Evolutionary conservation across 2,329 filamentous ascomycete genomes (phyloP), one percentile per base, ranked within the genome.

Genomic region (Venturiaceae sp.): DNA sequence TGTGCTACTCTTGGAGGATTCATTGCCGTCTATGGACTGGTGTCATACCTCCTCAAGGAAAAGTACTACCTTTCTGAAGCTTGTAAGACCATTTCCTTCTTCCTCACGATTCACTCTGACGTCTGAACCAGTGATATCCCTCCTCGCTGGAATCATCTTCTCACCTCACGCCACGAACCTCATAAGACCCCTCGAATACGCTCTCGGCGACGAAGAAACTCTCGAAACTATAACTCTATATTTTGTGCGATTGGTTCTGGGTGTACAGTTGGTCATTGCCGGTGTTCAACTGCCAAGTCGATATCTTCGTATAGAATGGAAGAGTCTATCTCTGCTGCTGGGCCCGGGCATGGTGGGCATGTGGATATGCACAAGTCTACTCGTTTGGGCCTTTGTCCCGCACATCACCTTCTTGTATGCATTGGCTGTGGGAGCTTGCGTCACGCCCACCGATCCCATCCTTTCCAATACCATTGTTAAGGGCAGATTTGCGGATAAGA

Each of bases 51-150:
- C 19, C 80, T 89, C 68, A 96, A 96, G 69, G 92, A 96, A 74
- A 87, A 84, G 60, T 92, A 89, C 68, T 96, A 96, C 69, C 80
- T 96, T 1, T 95, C 90, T 1, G 92, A 96, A 80, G 89, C 92
- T 57, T 77, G 90, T 92, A 77, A 70, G 87, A 83, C 3, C 53
- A 41, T 9, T 14, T 6, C n/a, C 5, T 50, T 47, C 36, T 44
- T 58, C 26, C 19, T 47, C 19, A 9, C 14, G 3, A 34, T 5
- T n/a, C 58, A 19, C 46, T 28, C 56, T 50, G 23, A 59, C 41
- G 19, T 21, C 3, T 5, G 19, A 13, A 13, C 26, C 63, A 92
- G 88, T 96, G 56, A 95, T 96, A 57, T 91, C 91, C 2, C 80
- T 95, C 46, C 69, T 95, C 19, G 86, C 85, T 2, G 92, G 92